Percentiles rank a stretch among this genome's conserved stretches.
Evolutionary conservation across 129 eudicot species (phyloP).

Genomic region (Arctium minus): DNA sequence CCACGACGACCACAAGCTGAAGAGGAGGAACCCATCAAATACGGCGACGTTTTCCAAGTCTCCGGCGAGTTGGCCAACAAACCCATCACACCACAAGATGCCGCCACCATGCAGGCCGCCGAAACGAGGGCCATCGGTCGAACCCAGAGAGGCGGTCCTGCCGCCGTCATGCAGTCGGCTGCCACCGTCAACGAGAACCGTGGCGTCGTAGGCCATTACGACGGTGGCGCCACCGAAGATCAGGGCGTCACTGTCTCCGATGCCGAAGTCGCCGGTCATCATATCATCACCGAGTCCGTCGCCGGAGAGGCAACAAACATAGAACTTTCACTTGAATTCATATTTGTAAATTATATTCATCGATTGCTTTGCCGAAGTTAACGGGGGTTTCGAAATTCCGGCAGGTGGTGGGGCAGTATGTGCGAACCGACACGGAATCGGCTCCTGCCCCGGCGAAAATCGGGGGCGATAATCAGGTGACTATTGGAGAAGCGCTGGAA

Average conservation of each 20-base stretch:
- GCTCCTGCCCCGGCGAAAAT: neutral
- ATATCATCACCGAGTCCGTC: slow-evolving; percentile 42
- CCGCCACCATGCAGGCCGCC: slow-evolving; percentile 67
- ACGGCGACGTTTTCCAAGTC: slow-evolving; percentile 62
- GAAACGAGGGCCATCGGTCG: slow-evolving; percentile 49
- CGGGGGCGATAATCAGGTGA: slow-evolving; percentile 24
- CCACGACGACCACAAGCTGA: slow-evolving; percentile 23
- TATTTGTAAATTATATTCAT: too few species aligned
- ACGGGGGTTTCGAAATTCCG: neutral
- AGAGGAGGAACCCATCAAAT: slow-evolving; percentile 36
- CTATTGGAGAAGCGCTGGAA: slow-evolving; percentile 75
- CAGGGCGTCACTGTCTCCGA: slow-evolving; percentile 38
- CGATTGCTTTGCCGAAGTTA: neutral
- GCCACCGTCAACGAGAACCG: slow-evolving; percentile 44
- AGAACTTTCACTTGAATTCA: neutral
- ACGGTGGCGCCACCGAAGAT: slow-evolving; percentile 14
- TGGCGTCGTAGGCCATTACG: slow-evolving; percentile 43
- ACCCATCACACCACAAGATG: slow-evolving; percentile 60
- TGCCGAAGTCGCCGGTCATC: slow-evolving; percentile 31
- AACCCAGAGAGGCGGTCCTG: slow-evolving; percentile 55
- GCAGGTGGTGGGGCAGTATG: slow-evolving; percentile 60
- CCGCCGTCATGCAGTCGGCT: slow-evolving; percentile 64
- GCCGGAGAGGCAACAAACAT: slow-evolving; percentile 40
- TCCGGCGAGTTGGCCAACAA: slow-evolving; percentile 45
- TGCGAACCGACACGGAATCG: neutral